Base-by-base conservation (phyloP, 306 rosid species). In the Glycyrrhiza uralensis region DNA sequence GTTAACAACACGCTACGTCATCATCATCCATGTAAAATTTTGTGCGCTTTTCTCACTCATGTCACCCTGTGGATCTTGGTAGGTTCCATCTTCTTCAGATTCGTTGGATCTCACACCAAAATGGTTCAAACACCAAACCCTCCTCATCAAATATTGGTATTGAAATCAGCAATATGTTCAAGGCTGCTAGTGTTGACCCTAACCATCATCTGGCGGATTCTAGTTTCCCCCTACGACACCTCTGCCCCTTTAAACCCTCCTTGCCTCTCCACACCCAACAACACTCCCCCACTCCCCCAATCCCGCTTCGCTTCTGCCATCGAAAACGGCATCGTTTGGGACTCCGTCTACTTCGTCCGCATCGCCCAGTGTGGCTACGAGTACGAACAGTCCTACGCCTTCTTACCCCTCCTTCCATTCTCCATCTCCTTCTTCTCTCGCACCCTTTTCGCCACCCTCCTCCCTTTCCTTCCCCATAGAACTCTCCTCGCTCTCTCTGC, bases 311-410 rank as follows among this genome's bases (percentile, higher is more conserved):
- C 80, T 28, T 87, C 89, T 39, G 77, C 90, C 23, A 77, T 94
- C 74, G 85, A 89, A 68, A 74, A 82, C 82, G 86, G 81, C 81
- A 69, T 91, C 33, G 97, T 94, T 13, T 94, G 98, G 96, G 98
- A 94, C 71, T 86, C 95, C 23, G 96, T 89, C 20, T 81, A 73
- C 92, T 94, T 70, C 12, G 52, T 91, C 60, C 97, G 95, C 62
- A 74, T 30, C 64, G 87, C 95, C 0, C 84, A 91, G 23, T 94
- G 98, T 69, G 93, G 97, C 30, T 94, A 94, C 58, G 98, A 94
- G 72, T 94, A 94, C 66, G 98, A 94, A 81, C 97, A 94, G 50
- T 6, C 84, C 72, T 94, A 86, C 66, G 98, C 96, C 18, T 94
- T 91, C 86, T 81, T 91, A 71, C 97, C 97, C 1, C 86, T 94